Percentiles rank a stretch among this genome's conserved stretches.
These are phyloP conservation scores for Globisporangium yorkense DNA, from an alignment of 352 stramenopile genomes.

Conservation along the genomic window DNA sequence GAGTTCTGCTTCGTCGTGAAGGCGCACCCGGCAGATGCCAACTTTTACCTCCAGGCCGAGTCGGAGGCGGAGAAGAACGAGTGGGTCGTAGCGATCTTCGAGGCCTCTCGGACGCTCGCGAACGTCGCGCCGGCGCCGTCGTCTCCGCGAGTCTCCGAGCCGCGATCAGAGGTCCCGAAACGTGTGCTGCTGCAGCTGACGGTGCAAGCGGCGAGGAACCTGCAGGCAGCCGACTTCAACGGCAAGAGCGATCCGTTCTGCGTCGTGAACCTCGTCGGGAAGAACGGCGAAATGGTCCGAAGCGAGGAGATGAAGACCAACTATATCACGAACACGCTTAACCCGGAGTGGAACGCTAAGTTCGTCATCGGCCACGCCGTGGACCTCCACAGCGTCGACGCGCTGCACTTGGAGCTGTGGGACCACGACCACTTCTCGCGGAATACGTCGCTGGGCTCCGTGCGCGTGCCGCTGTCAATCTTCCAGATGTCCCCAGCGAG, in stretches of 20 bases:
- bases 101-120: constrained; percentile 33
- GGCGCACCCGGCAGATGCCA: constrained; percentile 24
- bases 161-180: constrained; percentile 13
- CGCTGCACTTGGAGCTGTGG: constrained; percentile 52
- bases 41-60: constrained; percentile 60
- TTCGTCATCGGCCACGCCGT: constrained; percentile 45
- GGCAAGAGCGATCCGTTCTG: constrained; percentile 73
- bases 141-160: constrained; percentile 3
- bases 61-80: constrained; percentile 57
- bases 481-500: constrained; percentile 66
- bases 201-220: constrained; percentile 43
- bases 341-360: constrained; percentile 49
- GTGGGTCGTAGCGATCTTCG: constrained; percentile 54
- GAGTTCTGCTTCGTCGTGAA: constrained; percentile 51
- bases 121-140: constrained; percentile 18
- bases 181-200: constrained; percentile 44
- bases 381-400: constrained; percentile 45
- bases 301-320: constrained; percentile 52
- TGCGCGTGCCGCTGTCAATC: constrained; percentile 45
- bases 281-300: constrained; percentile 46
- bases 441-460: constrained; percentile 51
- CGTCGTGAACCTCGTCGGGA: constrained; percentile 54
- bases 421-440: constrained; percentile 52
- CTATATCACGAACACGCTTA: constrained; percentile 35
- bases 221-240: constrained; percentile 50